Base-by-base conservation (phyloP, 371 early-diverging fungal genomes). In the Mucor velutinosus region DNA sequence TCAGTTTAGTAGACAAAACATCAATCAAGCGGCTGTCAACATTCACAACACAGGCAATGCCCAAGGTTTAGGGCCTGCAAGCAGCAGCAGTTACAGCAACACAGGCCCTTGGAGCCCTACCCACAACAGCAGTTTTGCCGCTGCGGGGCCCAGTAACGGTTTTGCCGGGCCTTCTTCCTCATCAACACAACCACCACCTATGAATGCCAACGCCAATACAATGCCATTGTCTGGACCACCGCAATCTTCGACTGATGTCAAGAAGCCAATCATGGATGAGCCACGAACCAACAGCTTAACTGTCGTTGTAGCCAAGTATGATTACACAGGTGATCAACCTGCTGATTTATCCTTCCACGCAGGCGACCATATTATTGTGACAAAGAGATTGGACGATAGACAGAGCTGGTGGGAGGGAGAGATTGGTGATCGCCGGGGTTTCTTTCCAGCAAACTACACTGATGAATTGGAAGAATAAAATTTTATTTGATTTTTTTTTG, bases 331-430 rank as follows among this genome's bases (percentile, higher is more conserved):
- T 1, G 80, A 88, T 58, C 81, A 87, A 71, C 80, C 84, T 1
- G 87, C 82, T 27, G 94, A 94, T 72, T 75, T 94, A 37, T 66
- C 85, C 7, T 94, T 94, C 73, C 78, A 72, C 37, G 87, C 87
- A 69, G 93, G 91, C 17, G 94, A 94, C 76, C 66, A 84, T 29
- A 92, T 94, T 64, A 87, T 83, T n/a, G 86, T 94, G 12, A 72
- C 80, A 29, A 83, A 86, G 60, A 73, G 84, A 33, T 84, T 87
- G 0, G 88, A 81, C 0, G 80, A 82, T 60, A 78, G 80, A 21
- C 82, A 93, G 69, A 85, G 87, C 73, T 93, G 94, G 94, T 94
- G 95, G 95, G 84, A 84, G 62, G 95, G 95, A 4, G 78, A 67
- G 43, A 81, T 84, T 63, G 85, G 91, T 29, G 87, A 85, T 19